These are phyloP conservation scores for Spiromastix sp. DNA, from an alignment of 2,329 filamentous ascomycete species.

Conservation along the genomic window DNA sequence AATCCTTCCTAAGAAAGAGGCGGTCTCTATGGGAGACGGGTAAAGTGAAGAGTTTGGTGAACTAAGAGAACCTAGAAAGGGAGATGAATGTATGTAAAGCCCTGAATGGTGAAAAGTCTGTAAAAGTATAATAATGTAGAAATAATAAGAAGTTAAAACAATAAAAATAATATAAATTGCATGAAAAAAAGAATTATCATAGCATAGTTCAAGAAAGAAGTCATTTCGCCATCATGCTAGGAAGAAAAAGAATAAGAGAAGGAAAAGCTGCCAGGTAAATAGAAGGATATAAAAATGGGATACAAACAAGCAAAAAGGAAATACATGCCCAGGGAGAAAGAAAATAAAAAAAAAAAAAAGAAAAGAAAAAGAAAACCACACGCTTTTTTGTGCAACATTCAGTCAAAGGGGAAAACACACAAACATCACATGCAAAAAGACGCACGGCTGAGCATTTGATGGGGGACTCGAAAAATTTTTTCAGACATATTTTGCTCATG, in stretches of 20 bases:
- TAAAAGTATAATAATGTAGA: neutral
- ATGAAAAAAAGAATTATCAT: neutral
- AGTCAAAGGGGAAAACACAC: too few species aligned
- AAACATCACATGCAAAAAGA: too few species aligned
- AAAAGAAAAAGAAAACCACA: neutral
- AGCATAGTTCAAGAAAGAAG: neutral
- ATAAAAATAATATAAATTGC: neutral
- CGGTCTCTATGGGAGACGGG: too few species aligned
- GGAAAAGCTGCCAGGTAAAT: neutral
- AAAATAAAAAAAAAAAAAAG: slow-evolving; percentile 10
- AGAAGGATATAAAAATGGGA: neutral
- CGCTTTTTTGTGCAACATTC: too few species aligned
- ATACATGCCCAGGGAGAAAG: neutral
- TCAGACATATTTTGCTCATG: neutral
- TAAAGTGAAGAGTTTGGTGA: too few species aligned
- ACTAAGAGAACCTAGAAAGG: too few species aligned
- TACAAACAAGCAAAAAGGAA: neutral
- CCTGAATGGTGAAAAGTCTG: too few species aligned
- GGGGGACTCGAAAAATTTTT: neutral
- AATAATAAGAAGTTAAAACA: neutral
- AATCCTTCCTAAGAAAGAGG: too few species aligned
- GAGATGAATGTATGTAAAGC: too few species aligned
- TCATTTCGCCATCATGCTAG: neutral
- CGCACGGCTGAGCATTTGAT: neutral
- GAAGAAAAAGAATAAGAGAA: neutral